Conservation (phyloP, 1,284 basidiomycete genomes). For the Neotropicomus parvogracilis region DNA sequence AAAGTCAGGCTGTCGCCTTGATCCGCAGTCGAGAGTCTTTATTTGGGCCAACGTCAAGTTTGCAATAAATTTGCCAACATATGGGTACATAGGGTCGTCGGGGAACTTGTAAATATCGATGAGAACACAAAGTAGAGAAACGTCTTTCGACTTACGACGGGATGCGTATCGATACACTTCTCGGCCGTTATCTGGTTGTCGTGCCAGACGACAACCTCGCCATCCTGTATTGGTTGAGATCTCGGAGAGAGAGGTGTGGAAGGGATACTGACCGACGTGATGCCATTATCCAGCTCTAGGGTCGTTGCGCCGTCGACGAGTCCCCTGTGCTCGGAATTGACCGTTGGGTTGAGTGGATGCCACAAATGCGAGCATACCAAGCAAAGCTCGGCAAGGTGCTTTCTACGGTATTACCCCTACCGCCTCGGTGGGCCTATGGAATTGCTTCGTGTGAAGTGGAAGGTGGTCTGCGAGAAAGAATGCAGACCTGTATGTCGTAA, state of each 20-base stretch:
- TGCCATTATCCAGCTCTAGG: conserved; percentile 74
- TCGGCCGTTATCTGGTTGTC: conserved; percentile 59
- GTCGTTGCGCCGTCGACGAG: conserved; percentile 72
- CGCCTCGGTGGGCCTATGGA: conserved; percentile 70
- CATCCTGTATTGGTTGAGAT: conserved; percentile 48
- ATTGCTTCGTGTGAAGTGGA: conserved; percentile 1
- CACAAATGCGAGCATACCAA: conserved; percentile 44
- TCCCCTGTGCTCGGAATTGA: conserved; percentile 43
- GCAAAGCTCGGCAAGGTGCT: conserved; percentile 70
- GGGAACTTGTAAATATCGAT: conserved; percentile 37
- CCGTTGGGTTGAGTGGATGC: not conserved
- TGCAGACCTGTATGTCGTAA: conserved; percentile 47
- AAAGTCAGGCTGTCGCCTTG: conserved; percentile 56
- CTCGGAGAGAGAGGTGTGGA: not conserved
- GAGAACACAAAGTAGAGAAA: not conserved
- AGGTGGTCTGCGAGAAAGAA: not conserved
- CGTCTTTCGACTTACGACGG: conserved; percentile 43
- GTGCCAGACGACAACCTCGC: conserved; percentile 75
- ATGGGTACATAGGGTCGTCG: conserved; percentile 60
- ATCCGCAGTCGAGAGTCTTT: conserved; percentile 75
- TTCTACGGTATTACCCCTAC: conserved; percentile 69
- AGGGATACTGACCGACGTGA: conserved; percentile 53
- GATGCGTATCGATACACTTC: conserved; percentile 67
- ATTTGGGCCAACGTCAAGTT: conserved; percentile 76
- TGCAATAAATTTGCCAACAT: conserved; percentile 71